phyloP scores from a whole-genome alignment of 148 eudicot species.

The Vaccinium macrocarpon region DNA sequence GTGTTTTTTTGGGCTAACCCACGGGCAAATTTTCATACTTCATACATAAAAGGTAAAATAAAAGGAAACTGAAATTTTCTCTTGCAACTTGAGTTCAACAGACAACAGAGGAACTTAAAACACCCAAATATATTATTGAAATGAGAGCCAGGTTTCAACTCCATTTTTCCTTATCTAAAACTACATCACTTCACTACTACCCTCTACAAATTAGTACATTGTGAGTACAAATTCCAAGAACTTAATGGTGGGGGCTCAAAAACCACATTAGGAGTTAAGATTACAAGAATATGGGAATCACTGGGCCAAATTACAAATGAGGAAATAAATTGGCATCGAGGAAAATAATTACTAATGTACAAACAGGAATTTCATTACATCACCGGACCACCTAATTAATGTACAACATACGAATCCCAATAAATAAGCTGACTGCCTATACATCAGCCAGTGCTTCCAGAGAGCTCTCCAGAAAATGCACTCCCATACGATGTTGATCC shows the following conservation, averaged over 20 bases:
- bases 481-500: slow-evolving; percentile 96
- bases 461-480: slow-evolving; percentile 88
- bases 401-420: not conserved
- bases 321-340: not conserved
- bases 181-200: not conserved
- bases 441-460: slow-evolving; percentile 69
- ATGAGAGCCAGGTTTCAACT: no score
- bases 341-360: not conserved
- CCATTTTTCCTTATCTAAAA: no score
- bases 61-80: no score
- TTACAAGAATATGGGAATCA: not conserved
- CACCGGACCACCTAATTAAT: not conserved
- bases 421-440: not conserved
- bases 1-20: not conserved
- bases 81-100: no score
- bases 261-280: not conserved
- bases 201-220: not conserved
- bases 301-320: not conserved
- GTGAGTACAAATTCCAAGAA: not conserved
- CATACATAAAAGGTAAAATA: no score
- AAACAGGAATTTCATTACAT: not conserved
- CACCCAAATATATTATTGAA: not conserved
- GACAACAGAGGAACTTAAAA: no score
- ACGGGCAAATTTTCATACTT: not conserved
- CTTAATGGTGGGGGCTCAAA: not conserved